These are phyloP conservation scores for Spizellomyces punctatus DNA, from an alignment of 192 early-diverging fungal genomes.

Conservation along the genomic window DNA sequence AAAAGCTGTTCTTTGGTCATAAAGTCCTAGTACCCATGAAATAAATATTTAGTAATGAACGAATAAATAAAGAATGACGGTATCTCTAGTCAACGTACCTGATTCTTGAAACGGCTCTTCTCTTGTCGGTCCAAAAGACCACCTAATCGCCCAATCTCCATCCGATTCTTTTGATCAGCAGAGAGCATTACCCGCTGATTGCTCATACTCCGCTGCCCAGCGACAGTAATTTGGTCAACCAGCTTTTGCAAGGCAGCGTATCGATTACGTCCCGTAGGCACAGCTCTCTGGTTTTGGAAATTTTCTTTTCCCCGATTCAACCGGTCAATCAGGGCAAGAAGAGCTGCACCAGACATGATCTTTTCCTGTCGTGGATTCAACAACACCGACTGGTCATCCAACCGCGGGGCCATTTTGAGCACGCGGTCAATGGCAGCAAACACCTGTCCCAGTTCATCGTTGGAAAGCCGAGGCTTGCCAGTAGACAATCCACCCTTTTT, in stretches of 20 bases:
- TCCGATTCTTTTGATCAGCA: conserved; percentile 18
- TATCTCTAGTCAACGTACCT: conserved; percentile 7
- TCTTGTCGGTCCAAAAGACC: conserved; percentile 33
- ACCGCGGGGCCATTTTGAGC: conserved; percentile 32
- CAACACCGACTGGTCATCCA: conserved; percentile 37
- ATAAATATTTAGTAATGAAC: not conserved
- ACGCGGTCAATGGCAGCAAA: conserved; percentile 42
- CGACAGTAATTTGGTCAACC: conserved; percentile 40
- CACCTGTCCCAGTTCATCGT: conserved; percentile 31
- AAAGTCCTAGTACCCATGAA: conserved; percentile 21
- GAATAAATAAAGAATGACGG: not conserved
- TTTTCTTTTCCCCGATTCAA: conserved; percentile 36
- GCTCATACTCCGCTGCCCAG: conserved; percentile 38
- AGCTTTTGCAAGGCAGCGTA: conserved; percentile 29
- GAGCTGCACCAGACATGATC: conserved; percentile 41
- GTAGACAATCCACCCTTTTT: not conserved
- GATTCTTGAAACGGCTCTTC: conserved; percentile 38
- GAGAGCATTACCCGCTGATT: conserved; percentile 38
- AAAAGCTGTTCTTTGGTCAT: conserved; percentile 33
- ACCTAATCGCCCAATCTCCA: conserved; percentile 36
- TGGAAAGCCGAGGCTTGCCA: not conserved
- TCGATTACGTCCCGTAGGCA: not conserved
- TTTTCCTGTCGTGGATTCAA: conserved; percentile 37
- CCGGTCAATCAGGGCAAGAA: conserved; percentile 37
- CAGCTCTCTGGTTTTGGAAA: conserved; percentile 26